Evolutionary conservation across 2,329 filamentous ascomycete genomes (phyloP).

Genomic region (Cordyceps farinosa): DNA sequence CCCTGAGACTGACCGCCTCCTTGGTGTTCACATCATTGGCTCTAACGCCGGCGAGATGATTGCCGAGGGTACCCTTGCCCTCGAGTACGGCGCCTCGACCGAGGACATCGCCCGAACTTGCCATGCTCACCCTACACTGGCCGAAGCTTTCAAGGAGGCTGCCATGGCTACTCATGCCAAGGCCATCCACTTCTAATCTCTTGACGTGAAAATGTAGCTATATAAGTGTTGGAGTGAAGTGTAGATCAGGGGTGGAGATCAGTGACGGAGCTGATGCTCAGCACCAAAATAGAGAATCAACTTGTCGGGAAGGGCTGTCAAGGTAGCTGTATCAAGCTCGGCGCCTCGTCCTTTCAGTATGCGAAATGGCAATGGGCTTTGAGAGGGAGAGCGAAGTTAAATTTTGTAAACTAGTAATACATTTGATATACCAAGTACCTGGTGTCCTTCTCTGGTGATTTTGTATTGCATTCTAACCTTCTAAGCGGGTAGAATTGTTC

Average conservation of each 20-base stretch:
- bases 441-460: too few relatives aligned
- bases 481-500: too few relatives aligned
- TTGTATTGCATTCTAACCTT: not conserved
- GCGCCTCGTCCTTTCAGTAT: not conserved
- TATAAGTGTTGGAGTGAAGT: not conserved
- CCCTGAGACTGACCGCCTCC: slow-evolving; percentile 90
- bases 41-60: slow-evolving; percentile 99
- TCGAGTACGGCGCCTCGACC: slow-evolving; percentile 93
- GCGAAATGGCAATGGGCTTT: not conserved
- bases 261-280: not conserved
- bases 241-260: not conserved
- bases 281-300: not conserved
- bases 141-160: slow-evolving; percentile 99
- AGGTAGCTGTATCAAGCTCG: not conserved
- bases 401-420: slow-evolving; percentile 22
- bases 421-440: slow-evolving; percentile 5
- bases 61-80: slow-evolving; percentile 88
- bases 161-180: slow-evolving; percentile 96
- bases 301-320: not conserved
- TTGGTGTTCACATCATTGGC: slow-evolving; percentile 95
- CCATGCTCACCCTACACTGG: slow-evolving; percentile 92
- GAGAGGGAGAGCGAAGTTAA: slow-evolving; percentile 11
- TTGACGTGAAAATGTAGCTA: not conserved
- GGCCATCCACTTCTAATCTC: slow-evolving; percentile 83
- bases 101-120: slow-evolving; percentile 94